Percentiles rank a stretch among this genome's conserved stretches.
These are phyloP conservation scores for Ceriops zippeliana DNA, from an alignment of 345 rosid genomes.

Conservation along the genomic window DNA sequence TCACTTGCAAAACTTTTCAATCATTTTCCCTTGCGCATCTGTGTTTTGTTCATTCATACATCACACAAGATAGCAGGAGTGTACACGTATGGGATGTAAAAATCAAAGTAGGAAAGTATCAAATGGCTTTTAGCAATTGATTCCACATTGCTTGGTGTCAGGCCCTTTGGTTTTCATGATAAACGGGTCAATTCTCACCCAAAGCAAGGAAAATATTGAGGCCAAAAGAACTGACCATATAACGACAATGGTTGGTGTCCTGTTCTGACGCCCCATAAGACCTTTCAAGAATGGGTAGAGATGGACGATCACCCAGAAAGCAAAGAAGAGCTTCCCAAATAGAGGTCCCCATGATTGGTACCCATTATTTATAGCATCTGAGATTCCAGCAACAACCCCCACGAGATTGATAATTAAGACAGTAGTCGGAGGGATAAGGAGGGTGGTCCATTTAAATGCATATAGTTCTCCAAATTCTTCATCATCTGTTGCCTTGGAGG, in stretches of 20 bases:
- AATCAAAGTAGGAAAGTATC: constrained; percentile 15
- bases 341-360: constrained; percentile 91
- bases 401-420: constrained; percentile 85
- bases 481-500: constrained; percentile 80
- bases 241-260: constrained; percentile 94
- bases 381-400: constrained; percentile 91
- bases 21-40: constrained; percentile 31
- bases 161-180: constrained; percentile 95
- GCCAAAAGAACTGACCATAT: constrained; percentile 94
- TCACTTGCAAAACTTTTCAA: constrained; percentile 36
- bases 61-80: constrained; percentile 21
- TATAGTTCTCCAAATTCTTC: constrained; percentile 89
- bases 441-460: constrained; percentile 90
- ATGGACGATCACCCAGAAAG: constrained; percentile 94
- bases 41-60: constrained; percentile 27
- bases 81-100: constrained; percentile 24
- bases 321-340: constrained; percentile 89
- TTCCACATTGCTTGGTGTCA: constrained; percentile 68
- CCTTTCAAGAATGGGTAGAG: constrained; percentile 99
- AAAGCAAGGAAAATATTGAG: constrained; percentile 91
- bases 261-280: constrained; percentile 91
- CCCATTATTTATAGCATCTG: constrained; percentile 92
- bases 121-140: constrained; percentile 61
- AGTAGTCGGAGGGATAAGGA: constrained; percentile 92
- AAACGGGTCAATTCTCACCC: constrained; percentile 92